phyloP scores from a whole-genome alignment of 2,329 filamentous ascomycete species.

The Aspergillus nomiae region DNA sequence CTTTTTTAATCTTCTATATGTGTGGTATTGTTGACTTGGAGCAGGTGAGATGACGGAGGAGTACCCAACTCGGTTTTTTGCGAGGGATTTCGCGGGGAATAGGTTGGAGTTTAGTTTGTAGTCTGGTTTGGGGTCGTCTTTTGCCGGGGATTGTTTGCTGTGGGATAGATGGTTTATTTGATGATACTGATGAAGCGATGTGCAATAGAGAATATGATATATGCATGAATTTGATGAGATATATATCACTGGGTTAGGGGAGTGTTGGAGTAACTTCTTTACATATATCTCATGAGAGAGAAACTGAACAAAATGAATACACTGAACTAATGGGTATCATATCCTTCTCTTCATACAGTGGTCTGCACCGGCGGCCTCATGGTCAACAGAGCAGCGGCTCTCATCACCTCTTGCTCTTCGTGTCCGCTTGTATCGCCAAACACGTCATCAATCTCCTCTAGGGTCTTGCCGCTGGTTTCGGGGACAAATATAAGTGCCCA shows the following conservation, averaged over 20 bases:
- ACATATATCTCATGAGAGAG: background rate
- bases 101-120: slow-evolving; percentile 56
- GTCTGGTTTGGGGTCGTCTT: too few species aligned
- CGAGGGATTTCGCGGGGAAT: slow-evolving; percentile 59
- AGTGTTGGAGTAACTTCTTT: background rate
- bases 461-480: slow-evolving; percentile 56
- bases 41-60: slow-evolving; percentile 57
- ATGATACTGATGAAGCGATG: background rate
- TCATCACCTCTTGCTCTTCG: background rate
- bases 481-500: slow-evolving; percentile 56
- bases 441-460: slow-evolving; percentile 55
- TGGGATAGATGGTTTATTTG: background rate
- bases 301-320: background rate
- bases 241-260: background rate
- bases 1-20: background rate
- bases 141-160: too few species aligned
- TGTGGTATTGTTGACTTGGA: slow-evolving; percentile 16
- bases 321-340: too few species aligned
- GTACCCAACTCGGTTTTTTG: slow-evolving; percentile 65
- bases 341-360: background rate
- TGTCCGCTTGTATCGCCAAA: slow-evolving; percentile 23
- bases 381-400: background rate
- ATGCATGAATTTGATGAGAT: background rate
- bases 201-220: background rate
- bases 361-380: background rate